Evolutionary conservation across 2,329 filamentous ascomycete species (phyloP), one percentile per base, ranked within the genome.

Genomic region (Chrysosphaeria jannelii): DNA sequence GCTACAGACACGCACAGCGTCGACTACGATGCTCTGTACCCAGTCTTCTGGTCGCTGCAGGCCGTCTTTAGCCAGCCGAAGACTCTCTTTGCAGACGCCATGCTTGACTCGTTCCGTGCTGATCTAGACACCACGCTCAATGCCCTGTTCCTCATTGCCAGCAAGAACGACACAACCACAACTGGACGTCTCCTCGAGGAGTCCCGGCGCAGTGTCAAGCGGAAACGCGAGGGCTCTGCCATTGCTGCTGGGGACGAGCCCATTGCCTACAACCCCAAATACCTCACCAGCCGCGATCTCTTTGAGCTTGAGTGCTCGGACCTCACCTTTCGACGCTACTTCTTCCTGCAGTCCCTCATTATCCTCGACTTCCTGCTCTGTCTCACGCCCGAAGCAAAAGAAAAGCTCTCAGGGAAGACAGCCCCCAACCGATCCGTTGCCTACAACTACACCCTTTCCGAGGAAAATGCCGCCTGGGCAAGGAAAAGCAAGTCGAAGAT

Each of bases 271-370:
- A 97, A 97, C 36, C 81, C 88, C 2, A 97, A 93, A 39, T 99
- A 97, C 40, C 57, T 99, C 10, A 99, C 85, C n/a, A 93, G 79
- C 41, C 61, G 71, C 32, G 88, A 97, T 40, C 52, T 99, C 2
- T 99, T 99, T 42, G 76, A 88, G 36, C 59, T 97, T 21, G 85
- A 97, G 71, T 68, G 93, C 30, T 79, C 76, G 41, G 85, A 99
- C 43, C 56, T 90, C 19, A 81, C 81, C 5, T 93, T 99, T 41
- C 62, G 88, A 34, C 61, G 88, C 27, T 78, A 97, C 41, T 75
- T 97, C 25, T 57, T 97, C 18, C 81, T 97, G 3, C 85, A 99
- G 43, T 74, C 78, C 9, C 59, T 93, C 25, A 93, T 99, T 33
- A 56, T 91, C 28, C 61, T 93, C 37, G 81, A 97, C 37, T 97